phyloP scores from a whole-genome alignment of 2,329 filamentous ascomycete genomes.

The Albophoma yamanashiensis region DNA sequence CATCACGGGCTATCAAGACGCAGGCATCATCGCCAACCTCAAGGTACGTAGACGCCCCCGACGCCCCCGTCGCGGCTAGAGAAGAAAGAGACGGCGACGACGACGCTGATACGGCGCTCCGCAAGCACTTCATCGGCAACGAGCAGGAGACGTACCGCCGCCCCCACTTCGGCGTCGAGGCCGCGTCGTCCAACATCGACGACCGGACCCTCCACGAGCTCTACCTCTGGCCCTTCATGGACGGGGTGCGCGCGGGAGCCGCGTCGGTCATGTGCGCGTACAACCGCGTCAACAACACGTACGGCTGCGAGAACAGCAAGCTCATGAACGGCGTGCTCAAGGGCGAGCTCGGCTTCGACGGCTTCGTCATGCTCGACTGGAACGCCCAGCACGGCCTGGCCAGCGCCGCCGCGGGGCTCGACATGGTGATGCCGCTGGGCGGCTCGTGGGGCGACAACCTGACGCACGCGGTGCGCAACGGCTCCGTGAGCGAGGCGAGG shows the following conservation, averaged over 20 bases:
- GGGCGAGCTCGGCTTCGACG: constrained; percentile 52
- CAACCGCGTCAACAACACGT: constrained; percentile 61
- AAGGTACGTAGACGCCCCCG: no score
- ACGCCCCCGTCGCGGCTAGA: no score
- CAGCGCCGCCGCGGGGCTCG: constrained; percentile 47
- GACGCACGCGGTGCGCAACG: constrained; percentile 65
- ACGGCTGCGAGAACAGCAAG: constrained; percentile 63
- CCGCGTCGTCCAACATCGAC: constrained; percentile 51
- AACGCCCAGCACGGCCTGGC: constrained; percentile 50
- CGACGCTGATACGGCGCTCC: not conserved
- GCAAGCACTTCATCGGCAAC: constrained; percentile 45
- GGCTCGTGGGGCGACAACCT: constrained; percentile 56
- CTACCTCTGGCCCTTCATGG: constrained; percentile 57
- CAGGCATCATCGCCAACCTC: constrained; percentile 68
- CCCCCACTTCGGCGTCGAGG: constrained; percentile 32
- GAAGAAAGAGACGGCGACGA: no score
- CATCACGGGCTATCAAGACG: constrained; percentile 64
- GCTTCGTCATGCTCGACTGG: constrained; percentile 62
- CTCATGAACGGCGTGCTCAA: constrained; percentile 60
- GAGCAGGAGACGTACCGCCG: constrained; percentile 46
- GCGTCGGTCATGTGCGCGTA: constrained; percentile 58
- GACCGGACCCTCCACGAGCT: constrained; percentile 55
- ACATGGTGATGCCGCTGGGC: constrained; percentile 57
- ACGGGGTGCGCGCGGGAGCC: constrained; percentile 46
- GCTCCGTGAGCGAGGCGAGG: constrained; percentile 58